These are phyloP conservation scores for Cydonia oblonga DNA, from an alignment of 331 rosid genomes.

Conservation along the genomic window DNA sequence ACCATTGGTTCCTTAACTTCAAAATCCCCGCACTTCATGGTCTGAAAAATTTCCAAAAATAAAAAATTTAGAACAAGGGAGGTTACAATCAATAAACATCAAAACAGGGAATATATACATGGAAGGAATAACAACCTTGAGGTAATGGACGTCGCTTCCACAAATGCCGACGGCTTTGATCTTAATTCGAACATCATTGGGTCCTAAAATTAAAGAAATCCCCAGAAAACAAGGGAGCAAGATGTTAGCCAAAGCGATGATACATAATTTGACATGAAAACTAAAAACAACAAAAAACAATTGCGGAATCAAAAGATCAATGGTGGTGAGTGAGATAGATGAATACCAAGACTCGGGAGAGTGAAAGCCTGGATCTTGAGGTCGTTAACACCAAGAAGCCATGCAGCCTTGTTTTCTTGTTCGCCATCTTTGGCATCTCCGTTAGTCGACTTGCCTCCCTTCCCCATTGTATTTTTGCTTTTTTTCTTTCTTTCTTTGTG, in stretches of 20 bases:
- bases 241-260: neutral
- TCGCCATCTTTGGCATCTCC: constrained; percentile 19
- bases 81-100: neutral
- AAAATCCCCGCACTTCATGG: constrained; percentile 58
- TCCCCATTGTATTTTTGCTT: constrained; percentile 41
- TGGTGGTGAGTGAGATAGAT: neutral
- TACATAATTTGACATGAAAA: neutral
- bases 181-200: constrained; percentile 59
- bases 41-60: constrained; percentile 13
- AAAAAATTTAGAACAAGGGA: neutral
- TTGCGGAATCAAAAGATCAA: neutral
- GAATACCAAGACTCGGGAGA: constrained; percentile 69
- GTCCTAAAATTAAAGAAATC: constrained; percentile 28
- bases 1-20: constrained; percentile 82
- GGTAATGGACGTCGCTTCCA: constrained; percentile 86
- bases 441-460: constrained; percentile 44
- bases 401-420: constrained; percentile 80
- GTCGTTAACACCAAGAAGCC: constrained; percentile 66
- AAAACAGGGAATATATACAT: neutral
- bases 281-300: too few species aligned
- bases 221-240: neutral
- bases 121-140: constrained; percentile 32
- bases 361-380: constrained; percentile 81
- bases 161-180: constrained; percentile 90
- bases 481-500: neutral